phyloP scores from a whole-genome alignment of 352 stramenopile species.

The Phytophthora podocarpi region DNA sequence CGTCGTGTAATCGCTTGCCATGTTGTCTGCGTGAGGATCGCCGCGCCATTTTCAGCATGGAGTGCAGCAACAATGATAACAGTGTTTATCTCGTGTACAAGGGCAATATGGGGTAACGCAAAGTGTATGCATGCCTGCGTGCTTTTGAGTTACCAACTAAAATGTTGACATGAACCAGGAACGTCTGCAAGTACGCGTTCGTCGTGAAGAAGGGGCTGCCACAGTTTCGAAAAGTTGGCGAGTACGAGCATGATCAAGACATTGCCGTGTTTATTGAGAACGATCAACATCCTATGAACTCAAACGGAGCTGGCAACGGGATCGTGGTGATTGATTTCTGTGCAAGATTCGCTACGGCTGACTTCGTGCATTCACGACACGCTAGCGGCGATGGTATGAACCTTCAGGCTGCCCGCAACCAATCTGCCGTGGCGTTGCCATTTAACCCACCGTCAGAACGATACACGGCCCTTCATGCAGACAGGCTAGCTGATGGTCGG shows the following conservation, averaged over 20 bases:
- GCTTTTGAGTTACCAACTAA: constrained; percentile 1
- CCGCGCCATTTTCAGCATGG: constrained; percentile 38
- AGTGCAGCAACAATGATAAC: constrained; percentile 31
- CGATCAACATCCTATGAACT: background rate
- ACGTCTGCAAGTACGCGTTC: constrained; percentile 37
- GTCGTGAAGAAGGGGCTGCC: constrained; percentile 32
- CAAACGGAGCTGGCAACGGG: background rate
- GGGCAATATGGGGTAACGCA: constrained; percentile 31
- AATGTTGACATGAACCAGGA: constrained; percentile 14
- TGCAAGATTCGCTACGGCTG: constrained; percentile 25
- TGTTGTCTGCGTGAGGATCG: constrained; percentile 27
- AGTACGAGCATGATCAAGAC: constrained; percentile 37
- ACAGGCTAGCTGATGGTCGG: constrained; percentile 16
- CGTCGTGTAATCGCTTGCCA: constrained; percentile 36
- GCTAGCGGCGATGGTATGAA: background rate
- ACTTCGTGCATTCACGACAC: constrained; percentile 5
- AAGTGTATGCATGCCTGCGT: background rate
- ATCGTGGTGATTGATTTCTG: constrained; percentile 40
- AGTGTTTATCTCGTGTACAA: constrained; percentile 40
- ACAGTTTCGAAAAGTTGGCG: constrained; percentile 30
- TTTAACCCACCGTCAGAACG: constrained; percentile 35
- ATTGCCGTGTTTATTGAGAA: constrained; percentile 33
- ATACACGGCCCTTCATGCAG: constrained; percentile 38
- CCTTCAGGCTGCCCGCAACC: background rate
- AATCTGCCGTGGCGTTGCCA: constrained; percentile 19